phyloP scores from a whole-genome alignment of 495 filamentous ascomycete species.

The Daldinia loculata region DNA sequence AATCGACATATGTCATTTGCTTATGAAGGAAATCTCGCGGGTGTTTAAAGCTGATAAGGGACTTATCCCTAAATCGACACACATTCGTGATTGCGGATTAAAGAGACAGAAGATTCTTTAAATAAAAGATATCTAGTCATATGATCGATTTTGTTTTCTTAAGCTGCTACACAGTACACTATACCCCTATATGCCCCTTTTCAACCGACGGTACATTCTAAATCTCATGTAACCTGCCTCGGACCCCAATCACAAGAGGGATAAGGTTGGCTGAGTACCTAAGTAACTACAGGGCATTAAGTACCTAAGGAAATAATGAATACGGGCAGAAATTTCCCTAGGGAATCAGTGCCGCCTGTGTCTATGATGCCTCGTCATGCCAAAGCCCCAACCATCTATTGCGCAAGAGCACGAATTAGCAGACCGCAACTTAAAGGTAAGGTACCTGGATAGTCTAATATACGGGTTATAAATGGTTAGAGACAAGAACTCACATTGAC shows the following conservation, averaged over 20 bases:
- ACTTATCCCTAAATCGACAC: neutral
- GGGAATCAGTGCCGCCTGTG: slow-evolving; percentile 14
- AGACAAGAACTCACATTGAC: slow-evolving; percentile 54
- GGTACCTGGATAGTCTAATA: no score
- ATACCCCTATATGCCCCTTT: neutral
- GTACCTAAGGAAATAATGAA: neutral
- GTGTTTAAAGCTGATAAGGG: neutral
- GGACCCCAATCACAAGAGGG: neutral
- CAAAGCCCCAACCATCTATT: slow-evolving; percentile 36
- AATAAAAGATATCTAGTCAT: neutral
- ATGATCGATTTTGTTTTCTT: neutral
- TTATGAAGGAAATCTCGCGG: neutral
- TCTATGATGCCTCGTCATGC: slow-evolving; percentile 34
- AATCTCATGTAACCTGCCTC: neutral
- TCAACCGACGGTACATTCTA: neutral
- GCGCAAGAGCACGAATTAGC: neutral
- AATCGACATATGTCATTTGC: neutral
- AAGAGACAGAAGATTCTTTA: neutral
- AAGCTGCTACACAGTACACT: no score
- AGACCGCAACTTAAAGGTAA: neutral
- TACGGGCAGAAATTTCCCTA: neutral
- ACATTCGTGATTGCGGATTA: neutral
- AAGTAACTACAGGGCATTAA: neutral
- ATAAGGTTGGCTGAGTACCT: neutral
- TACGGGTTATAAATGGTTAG: neutral